Percentiles rank a stretch among this genome's conserved stretches.
Conservation (phyloP, 371 early-diverging fungal genomes). For the Dinochytrium kinnereticum region DNA sequence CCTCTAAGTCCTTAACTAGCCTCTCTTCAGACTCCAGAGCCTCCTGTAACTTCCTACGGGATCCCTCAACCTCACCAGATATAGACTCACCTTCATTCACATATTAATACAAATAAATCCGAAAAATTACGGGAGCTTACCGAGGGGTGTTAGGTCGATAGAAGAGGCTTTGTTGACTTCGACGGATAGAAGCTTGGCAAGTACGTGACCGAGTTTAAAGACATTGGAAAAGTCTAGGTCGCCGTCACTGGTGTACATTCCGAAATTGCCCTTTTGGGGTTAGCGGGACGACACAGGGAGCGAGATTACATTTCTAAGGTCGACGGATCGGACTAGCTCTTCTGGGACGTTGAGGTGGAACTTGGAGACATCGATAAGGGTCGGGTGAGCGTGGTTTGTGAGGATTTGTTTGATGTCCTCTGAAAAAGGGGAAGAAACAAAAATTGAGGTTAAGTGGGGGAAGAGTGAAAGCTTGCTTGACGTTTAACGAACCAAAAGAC, state of each 20-base stretch:
- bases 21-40: not conserved
- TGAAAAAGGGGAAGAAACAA: not conserved
- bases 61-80: not conserved
- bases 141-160: not conserved
- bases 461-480: not conserved
- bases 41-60: not conserved
- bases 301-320: not conserved
- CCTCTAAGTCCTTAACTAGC: not conserved
- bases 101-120: too few relatives aligned
- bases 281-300: not conserved
- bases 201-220: not conserved
- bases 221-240: constrained; percentile 9
- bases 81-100: not conserved
- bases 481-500: not conserved
- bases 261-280: not conserved
- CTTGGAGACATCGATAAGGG: not conserved
- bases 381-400: not conserved
- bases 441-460: not conserved
- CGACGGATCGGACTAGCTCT: not conserved
- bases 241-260: not conserved
- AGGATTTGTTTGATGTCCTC: not conserved
- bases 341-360: not conserved
- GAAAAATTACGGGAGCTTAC: not conserved
- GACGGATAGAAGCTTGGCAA: not conserved
- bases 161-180: not conserved